Evolutionary conservation across 2,329 filamentous ascomycete species (phyloP).

Genomic region (Fusarium nematophilum): DNA sequence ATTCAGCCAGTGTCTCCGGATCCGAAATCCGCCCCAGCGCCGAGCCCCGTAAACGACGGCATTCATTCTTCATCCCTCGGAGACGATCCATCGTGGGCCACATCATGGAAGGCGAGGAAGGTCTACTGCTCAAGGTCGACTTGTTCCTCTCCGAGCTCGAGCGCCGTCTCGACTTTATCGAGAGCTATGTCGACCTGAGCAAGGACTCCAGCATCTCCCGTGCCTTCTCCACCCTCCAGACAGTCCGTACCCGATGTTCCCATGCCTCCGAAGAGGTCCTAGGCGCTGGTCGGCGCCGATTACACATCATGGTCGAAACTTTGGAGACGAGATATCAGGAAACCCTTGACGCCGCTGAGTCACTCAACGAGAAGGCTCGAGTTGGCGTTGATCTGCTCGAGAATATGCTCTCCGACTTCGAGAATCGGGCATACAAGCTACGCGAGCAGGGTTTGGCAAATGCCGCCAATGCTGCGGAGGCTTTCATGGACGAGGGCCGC

Average conservation of each 20-base stretch:
- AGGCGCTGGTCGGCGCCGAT: slow-evolving; percentile 83
- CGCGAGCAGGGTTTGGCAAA: slow-evolving; percentile 79
- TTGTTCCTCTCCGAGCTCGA: slow-evolving; percentile 88
- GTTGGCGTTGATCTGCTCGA: slow-evolving; percentile 90
- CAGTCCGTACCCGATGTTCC: slow-evolving; percentile 88
- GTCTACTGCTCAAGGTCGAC: slow-evolving; percentile 75
- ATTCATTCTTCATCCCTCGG: slow-evolving; percentile 68
- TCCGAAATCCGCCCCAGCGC: slow-evolving; percentile 48
- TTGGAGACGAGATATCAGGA: slow-evolving; percentile 90
- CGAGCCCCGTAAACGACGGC: slow-evolving; percentile 56
- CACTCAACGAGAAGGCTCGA: slow-evolving; percentile 90
- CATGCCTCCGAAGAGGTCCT: slow-evolving; percentile 91
- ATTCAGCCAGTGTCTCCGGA: slow-evolving; percentile 55
- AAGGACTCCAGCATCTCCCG: slow-evolving; percentile 86
- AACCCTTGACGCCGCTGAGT: slow-evolving; percentile 84
- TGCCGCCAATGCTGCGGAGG: slow-evolving; percentile 74
- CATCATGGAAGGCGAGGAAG: slow-evolving; percentile 72
- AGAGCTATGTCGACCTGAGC: slow-evolving; percentile 85
- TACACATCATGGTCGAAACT: slow-evolving; percentile 92
- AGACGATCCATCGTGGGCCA: slow-evolving; percentile 69
- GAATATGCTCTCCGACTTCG: slow-evolving; percentile 85
- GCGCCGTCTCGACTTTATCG: slow-evolving; percentile 85
- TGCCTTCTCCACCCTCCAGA: slow-evolving; percentile 86
- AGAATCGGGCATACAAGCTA: slow-evolving; percentile 82
- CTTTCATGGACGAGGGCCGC: slow-evolving; percentile 80